Evolutionary conservation across 257 asterid species (phyloP), one percentile per base, ranked within the genome.

Genomic region (Haberlea rhodopensis): DNA sequence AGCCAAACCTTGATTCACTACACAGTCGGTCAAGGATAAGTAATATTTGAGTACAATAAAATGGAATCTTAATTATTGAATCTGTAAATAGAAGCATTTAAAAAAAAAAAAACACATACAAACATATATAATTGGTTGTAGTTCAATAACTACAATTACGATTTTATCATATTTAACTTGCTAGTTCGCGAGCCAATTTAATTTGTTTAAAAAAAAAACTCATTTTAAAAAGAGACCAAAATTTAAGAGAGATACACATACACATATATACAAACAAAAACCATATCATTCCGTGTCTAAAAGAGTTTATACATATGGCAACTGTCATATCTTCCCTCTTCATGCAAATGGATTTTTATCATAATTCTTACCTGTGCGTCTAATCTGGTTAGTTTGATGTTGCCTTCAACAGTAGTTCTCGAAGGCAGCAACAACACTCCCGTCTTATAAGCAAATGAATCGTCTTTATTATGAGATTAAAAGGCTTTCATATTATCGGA

Each of bases 1-100:
- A 0, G 94, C 96, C 68, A 92, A 77, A 26, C 97, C 96, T 87
- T 92, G 96, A 75, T 92, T 92, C 65, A 92, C 99, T 92, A 82
- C 73, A 62, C 27, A 13, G 60, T 45, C 24, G 5, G 29, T 49
- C 26, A 18, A 9, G 31, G 21, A 13, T 4, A 24, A 7, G 4
- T 5, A 2, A 6, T 16, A 28, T 27, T 15, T 7, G 1, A 20
- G 58, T 40, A 10, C 28, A 22, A 20, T 32, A 5, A 9, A 20
- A 3, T 62, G 15, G 5, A 49, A 18, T 19, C 3, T 13, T 34
- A 2, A 1, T 13, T 37, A 9, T 60, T 5, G 45, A 15, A 56
- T 26, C 23, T 28, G 7, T 11, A 57, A 52, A 20, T 56, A 27
- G 2, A 29, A 29, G 7, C 10, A 3, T 29, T 29, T 29, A 29